These are phyloP conservation scores for Westerdykella aurantiaca DNA, from an alignment of 2,329 filamentous ascomycete genomes.

Conservation along the genomic window DNA sequence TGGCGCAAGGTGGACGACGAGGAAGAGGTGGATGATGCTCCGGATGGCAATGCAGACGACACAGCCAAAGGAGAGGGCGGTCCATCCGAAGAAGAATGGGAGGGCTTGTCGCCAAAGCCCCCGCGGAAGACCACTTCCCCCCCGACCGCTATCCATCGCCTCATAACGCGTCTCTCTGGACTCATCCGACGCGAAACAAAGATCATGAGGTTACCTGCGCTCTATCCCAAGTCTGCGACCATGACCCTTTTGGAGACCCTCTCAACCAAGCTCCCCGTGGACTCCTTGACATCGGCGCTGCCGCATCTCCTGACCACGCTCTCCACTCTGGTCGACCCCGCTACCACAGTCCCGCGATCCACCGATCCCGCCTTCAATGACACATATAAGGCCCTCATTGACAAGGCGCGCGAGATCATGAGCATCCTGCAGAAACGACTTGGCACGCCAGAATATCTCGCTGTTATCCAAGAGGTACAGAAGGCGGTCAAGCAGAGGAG, in stretches of 20 bases:
- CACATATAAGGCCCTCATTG: conserved; percentile 64
- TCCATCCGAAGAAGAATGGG: conserved; percentile 32
- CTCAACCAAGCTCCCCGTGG: conserved; percentile 54
- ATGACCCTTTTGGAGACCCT: conserved; percentile 70
- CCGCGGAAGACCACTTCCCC: conserved; percentile 18
- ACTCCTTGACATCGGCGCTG: conserved; percentile 57
- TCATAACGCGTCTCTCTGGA: conserved; percentile 72
- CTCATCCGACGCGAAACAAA: conserved; percentile 64
- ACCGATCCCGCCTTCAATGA: conserved; percentile 63
- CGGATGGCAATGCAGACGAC: conserved; percentile 17
- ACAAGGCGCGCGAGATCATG: conserved; percentile 70
- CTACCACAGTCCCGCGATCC: conserved; percentile 65
- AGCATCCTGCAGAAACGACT: conserved; percentile 78
- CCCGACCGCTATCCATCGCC: conserved; percentile 60
- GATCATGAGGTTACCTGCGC: conserved; percentile 54
- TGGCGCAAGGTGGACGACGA: conserved; percentile 40
- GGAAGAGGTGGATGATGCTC: conserved; percentile 37
- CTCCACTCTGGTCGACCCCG: conserved; percentile 76
- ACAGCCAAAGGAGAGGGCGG: conserved; percentile 21
- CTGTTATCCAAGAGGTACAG: conserved; percentile 65
- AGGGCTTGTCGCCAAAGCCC: conserved; percentile 17
- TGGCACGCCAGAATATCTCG: conserved; percentile 74
- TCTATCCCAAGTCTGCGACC: conserved; percentile 69
- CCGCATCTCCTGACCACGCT: conserved; percentile 62
- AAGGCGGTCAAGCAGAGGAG: conserved; percentile 66